These are phyloP conservation scores for Cytospora piceicola DNA, from an alignment of 2,329 filamentous ascomycete species.

Conservation along the genomic window DNA sequence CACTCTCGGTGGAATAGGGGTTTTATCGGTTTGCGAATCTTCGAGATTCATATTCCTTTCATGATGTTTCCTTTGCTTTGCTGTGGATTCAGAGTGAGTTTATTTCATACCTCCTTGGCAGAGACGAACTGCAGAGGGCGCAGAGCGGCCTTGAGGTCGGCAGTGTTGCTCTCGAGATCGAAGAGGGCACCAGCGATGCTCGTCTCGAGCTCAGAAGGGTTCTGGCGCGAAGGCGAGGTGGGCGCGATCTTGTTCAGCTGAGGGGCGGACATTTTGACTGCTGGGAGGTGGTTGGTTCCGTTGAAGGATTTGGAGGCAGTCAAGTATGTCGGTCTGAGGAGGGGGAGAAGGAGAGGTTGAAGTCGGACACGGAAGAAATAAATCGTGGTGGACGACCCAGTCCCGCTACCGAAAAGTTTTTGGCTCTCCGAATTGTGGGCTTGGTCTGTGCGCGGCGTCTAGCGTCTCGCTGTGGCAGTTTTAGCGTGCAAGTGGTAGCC, in stretches of 20 bases:
- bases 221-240: conserved; percentile 95
- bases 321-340: conserved; percentile 28
- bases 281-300: conserved; percentile 35
- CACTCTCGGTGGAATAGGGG: conserved; percentile 50
- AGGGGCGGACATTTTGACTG: conserved; percentile 66
- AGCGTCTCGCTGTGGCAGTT: neutral
- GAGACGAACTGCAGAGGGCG: conserved; percentile 98
- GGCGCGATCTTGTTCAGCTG: conserved; percentile 97
- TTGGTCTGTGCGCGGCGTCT: conserved; percentile 5
- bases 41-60: conserved; percentile 24
- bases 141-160: conserved; percentile 94
- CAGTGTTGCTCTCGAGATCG: conserved; percentile 99
- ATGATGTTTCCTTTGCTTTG: neutral
- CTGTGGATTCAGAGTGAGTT: conserved; percentile 4
- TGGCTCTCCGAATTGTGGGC: conserved; percentile 23
- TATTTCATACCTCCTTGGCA: conserved; percentile 81
- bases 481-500: neutral
- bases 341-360: conserved; percentile 16
- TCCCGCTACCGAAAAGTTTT: conserved; percentile 16
- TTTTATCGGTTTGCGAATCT: conserved; percentile 37
- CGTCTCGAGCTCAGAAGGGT: conserved; percentile 96
- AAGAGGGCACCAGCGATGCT: conserved; percentile 96
- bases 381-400: conserved; percentile 11
- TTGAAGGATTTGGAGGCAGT: conserved; percentile 30
- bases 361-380: conserved; percentile 9